phyloP scores from a whole-genome alignment of 1,284 basidiomycete genomes.

The Trichosporon sp. region DNA sequence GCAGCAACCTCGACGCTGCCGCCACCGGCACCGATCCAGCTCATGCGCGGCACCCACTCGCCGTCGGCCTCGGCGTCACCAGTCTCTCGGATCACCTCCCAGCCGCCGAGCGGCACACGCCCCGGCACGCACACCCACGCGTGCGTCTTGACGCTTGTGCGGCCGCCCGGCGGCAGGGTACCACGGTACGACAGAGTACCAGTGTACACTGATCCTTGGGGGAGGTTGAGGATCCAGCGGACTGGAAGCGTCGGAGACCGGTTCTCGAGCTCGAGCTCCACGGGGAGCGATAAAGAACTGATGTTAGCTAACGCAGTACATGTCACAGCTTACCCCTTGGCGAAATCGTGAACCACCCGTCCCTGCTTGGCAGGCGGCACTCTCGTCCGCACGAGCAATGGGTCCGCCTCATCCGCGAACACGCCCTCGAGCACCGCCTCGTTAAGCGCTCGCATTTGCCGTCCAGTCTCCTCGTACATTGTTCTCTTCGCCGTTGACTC shows the following conservation, averaged over 20 bases:
- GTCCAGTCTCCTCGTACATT: slow-evolving; percentile 85
- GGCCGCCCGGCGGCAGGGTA: slow-evolving; percentile 31
- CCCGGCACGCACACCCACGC: slow-evolving; percentile 41
- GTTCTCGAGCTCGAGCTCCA: slow-evolving; percentile 69
- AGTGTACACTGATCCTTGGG: slow-evolving; percentile 31
- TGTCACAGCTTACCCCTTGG: slow-evolving; percentile 62
- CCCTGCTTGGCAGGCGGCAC: slow-evolving; percentile 37
- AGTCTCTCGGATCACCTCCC: slow-evolving; percentile 36
- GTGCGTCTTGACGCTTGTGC: slow-evolving; percentile 23
- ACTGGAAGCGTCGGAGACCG: slow-evolving; percentile 43
- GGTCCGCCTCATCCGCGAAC: slow-evolving; percentile 77
- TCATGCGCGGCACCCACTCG: slow-evolving; percentile 19
- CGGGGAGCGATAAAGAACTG: slow-evolving; percentile 64
- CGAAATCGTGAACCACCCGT: slow-evolving; percentile 66
- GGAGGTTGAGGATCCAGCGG: slow-evolving; percentile 44
- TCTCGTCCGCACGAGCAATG: slow-evolving; percentile 58
- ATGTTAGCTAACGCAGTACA: slow-evolving; percentile 20
- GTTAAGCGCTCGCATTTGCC: slow-evolving; percentile 69
- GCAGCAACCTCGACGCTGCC: slow-evolving; percentile 22
- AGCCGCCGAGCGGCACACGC: slow-evolving; percentile 40
- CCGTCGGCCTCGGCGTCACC: slow-evolving; percentile 17
- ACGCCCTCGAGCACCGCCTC: slow-evolving; percentile 68
- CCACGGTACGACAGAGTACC: slow-evolving; percentile 41
- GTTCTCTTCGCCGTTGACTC: slow-evolving; percentile 67
- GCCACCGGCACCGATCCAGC: slow-evolving; percentile 11